phyloP scores from a whole-genome alignment of 179 eudicot species.

The Monotropa hypopitys region DNA sequence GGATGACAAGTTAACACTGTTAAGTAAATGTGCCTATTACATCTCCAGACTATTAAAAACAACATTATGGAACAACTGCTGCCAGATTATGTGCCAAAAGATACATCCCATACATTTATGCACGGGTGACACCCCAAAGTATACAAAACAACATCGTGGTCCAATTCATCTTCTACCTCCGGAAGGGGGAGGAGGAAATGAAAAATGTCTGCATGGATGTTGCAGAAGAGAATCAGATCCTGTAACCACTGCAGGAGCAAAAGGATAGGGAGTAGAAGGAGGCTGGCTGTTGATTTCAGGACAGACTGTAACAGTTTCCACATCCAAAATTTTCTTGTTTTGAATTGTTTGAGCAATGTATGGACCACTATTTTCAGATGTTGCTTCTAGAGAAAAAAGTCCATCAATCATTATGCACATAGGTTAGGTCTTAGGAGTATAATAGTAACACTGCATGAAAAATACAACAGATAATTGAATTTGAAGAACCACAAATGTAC shows the following conservation, averaged over 20 bases:
- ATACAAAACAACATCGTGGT: conserved; percentile 64
- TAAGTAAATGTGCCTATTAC: too few species aligned
- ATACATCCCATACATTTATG: too few species aligned
- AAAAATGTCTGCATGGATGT: conserved; percentile 47
- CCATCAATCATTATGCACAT: conserved; percentile 5
- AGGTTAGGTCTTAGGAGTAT: not conserved
- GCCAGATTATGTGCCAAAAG: too few species aligned
- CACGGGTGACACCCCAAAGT: too few species aligned
- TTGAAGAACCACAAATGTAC: not conserved
- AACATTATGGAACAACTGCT: too few species aligned
- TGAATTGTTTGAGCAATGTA: conserved; percentile 23
- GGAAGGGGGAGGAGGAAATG: conserved; percentile 69
- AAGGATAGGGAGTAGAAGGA: conserved; percentile 16
- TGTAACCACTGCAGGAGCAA: conserved; percentile 12
- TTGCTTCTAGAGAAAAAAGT: conserved; percentile 24
- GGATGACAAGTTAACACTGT: too few species aligned
- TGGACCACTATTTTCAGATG: conserved; percentile 25
- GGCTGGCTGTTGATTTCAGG: conserved; percentile 11
- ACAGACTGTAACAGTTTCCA: conserved; percentile 15
- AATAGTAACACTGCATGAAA: not conserved
- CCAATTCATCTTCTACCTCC: conserved; percentile 49
- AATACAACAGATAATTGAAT: not conserved
- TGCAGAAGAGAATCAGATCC: conserved; percentile 13
- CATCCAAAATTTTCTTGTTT: not conserved
- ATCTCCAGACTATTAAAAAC: too few species aligned